phyloP scores from a whole-genome alignment of 192 early-diverging fungal species.

The Umbelopsis sp. region DNA sequence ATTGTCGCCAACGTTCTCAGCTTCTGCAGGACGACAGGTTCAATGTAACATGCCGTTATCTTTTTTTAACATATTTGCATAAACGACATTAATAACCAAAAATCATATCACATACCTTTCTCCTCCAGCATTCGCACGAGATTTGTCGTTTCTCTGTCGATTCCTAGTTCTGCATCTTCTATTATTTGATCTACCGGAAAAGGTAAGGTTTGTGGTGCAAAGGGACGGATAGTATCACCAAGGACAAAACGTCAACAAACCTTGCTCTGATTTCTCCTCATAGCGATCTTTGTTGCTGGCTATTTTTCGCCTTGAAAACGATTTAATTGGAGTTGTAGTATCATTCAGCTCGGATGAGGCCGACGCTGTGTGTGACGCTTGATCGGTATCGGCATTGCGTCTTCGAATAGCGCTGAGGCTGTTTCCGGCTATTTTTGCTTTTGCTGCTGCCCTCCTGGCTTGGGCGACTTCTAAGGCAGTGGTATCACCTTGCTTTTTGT shows the following conservation, averaged over 20 bases:
- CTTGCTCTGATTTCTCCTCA: slow-evolving; percentile 30
- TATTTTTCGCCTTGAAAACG: slow-evolving; percentile 33
- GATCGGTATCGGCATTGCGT: slow-evolving; percentile 33
- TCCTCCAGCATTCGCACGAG: slow-evolving; percentile 34
- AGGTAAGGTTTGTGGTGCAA: neutral
- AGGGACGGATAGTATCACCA: neutral
- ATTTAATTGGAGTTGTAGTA: neutral
- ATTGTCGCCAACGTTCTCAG: neutral
- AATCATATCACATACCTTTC: slow-evolving; percentile 14
- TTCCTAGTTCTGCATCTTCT: slow-evolving; percentile 39
- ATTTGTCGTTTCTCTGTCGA: slow-evolving; percentile 41
- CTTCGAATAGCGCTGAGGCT: slow-evolving; percentile 31
- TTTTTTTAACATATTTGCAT: neutral
- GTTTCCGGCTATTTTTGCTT: slow-evolving; percentile 25
- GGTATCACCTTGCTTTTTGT: slow-evolving; percentile 31
- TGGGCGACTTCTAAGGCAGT: slow-evolving; percentile 27
- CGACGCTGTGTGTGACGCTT: neutral
- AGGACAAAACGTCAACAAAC: neutral
- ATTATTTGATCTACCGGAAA: slow-evolving; percentile 1
- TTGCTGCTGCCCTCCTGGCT: slow-evolving; percentile 9
- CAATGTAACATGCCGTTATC: neutral
- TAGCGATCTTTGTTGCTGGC: slow-evolving; percentile 33
- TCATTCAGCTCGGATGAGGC: neutral
- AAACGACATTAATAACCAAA: neutral
- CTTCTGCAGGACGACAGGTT: neutral